A percentile compares a stretch with the other conserved stretches of the same genome.
These are phyloP conservation scores for Suillus placidus DNA, from an alignment of 768 basidiomycete genomes.

Conservation along the genomic window DNA sequence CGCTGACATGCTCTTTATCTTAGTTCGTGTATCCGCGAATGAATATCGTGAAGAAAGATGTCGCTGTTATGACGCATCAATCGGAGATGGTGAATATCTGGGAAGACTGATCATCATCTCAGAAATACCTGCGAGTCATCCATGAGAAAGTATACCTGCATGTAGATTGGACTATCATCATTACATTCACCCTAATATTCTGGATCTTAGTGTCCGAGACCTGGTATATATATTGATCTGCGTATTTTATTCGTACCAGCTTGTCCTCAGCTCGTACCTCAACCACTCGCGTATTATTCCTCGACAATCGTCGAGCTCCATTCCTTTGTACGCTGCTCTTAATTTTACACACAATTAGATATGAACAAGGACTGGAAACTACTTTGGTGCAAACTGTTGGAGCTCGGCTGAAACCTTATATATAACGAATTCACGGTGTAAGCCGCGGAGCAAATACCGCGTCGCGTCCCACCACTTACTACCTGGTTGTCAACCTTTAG, in stretches of 20 bases:
- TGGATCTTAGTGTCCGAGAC: background rate
- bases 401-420: background rate
- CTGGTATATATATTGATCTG: background rate
- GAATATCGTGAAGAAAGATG: slow-evolving; percentile 75
- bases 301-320: background rate
- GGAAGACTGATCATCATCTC: slow-evolving; percentile 38
- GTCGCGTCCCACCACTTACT: background rate
- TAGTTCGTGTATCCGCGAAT: slow-evolving; percentile 86
- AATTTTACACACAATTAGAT: background rate
- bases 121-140: background rate
- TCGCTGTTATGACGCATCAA: slow-evolving; percentile 84
- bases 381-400: background rate
- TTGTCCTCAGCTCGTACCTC: background rate
- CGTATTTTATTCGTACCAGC: background rate
- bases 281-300: background rate
- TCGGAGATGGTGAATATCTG: slow-evolving; percentile 71
- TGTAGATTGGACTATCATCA: slow-evolving; percentile 2
- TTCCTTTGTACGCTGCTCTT: background rate
- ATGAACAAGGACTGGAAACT: background rate
- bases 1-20: slow-evolving; percentile 1
- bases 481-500: background rate
- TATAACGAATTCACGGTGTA: background rate
- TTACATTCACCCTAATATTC: background rate
- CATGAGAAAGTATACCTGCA: slow-evolving; percentile 2
- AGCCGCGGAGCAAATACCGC: background rate